Base-by-base conservation (phyloP, 1,284 basidiomycete genomes). In the Fistulinella staudtii region DNA sequence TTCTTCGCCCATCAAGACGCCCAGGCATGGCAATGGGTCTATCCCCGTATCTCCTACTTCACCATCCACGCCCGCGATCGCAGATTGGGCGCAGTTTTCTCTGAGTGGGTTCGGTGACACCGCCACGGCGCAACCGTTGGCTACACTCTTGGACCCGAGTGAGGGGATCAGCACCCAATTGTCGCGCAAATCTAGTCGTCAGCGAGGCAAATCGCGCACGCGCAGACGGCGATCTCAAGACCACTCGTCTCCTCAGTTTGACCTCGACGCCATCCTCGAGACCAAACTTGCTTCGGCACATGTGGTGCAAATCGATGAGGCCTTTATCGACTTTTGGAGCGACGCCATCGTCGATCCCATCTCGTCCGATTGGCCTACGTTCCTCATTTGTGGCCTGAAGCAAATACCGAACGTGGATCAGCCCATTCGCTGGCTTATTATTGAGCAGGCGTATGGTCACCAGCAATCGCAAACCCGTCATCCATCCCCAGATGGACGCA, bases 281-380 rank as follows among this genome's bases (percentile, higher is more conserved):
- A 70, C 72, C 0, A 60, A 66, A 10, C 50, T 66, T n/a, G 45
- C 47, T 3, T 57, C 61, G 1, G 64, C 81, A 5, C 68, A 72
- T 18, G 49, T 76, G 25, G 63, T 79, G n/a, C 73, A 79, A 49
- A 57, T 88, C 6, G 85, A 88, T 54, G 85, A 88, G 56, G 83
- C 83, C 1, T 88, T 88, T 58, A 65, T 86, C 44, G 85, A 88
- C 60, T 87, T 86, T 57, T 88, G 84, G 83, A 74, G 72, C 40
- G 85, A 88, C 53, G 75, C 82, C 2, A 56, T 87, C 15, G 63
- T 79, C 8, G 85, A 88, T 52, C 77, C 82, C 9, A 74, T 86
- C 47, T 68, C 80, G 1, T 59, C 70, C 0, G 60, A 66, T 25
- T 86, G 80, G 83, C 84, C 84, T 7, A 64, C 71, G 5, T 85